Evolutionary conservation across 2,329 filamentous ascomycete genomes (phyloP), one percentile per base, ranked within the genome.

Genomic region (Fusarium sp.): DNA sequence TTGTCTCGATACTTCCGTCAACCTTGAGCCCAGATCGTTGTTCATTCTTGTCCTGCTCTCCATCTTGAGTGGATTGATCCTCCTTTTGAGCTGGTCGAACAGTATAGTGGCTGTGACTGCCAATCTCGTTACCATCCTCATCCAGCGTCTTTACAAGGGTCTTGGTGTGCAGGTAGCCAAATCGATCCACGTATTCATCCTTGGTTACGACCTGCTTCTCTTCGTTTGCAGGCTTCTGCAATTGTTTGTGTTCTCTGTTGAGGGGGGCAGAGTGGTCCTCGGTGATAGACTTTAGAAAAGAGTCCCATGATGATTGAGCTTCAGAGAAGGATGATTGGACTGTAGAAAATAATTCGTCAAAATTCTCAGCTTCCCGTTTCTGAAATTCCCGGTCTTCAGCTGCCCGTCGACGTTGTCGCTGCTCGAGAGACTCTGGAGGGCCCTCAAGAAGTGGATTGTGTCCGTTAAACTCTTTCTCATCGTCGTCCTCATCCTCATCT

Each of bases 161-260:
- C 67, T 80, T 83, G 52, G 77, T 78, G 59, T 84, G 82, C 14
- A 79, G 68, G 65, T 83, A 81, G 33, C 83, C 84, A 51, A 78
- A 79, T 9, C 73, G 68, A 69, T 85, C 83, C 6, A 82, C 77
- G 51, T 81, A 79, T 62, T 85, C 81, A 6, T 82, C 77, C 26
- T 76, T 80, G 3, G 77, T 76, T 26, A 80, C 75, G 26, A 79
- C 76, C 53, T 79, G 78, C 38, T 72, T 77, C 14, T 78, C 69
- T 6, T 73, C 58, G 2, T 52, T 45, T 45, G 33, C 47, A 38
- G 64, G 31, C 19, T 57, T 53, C 33, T 67, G 54, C 10, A 59
- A 42, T 21, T 70, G 59, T 22, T 47, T 49, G 7, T 19, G 21
- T 26, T 54, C 45, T 19, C 65, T 57, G 17, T 70, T 60, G 7